These are phyloP conservation scores for Batkoa obscura DNA, from an alignment of 371 early-diverging fungal species.

Conservation along the genomic window DNA sequence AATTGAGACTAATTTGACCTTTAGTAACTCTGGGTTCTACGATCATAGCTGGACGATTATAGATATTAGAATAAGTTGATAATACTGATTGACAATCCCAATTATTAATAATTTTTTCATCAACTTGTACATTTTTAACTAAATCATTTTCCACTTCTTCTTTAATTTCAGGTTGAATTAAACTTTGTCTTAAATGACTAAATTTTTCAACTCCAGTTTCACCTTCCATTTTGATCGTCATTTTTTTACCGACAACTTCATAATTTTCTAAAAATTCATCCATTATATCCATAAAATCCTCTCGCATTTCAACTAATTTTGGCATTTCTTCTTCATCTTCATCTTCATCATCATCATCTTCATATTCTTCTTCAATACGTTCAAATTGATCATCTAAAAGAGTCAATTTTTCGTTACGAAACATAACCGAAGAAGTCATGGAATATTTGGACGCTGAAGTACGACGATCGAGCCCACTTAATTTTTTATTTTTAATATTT, in stretches of 20 bases:
- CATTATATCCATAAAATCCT: conserved; percentile 49
- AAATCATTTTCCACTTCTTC: conserved; percentile 12
- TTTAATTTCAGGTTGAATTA: conserved; percentile 16
- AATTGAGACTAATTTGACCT: conserved; percentile 32
- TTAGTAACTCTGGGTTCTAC: conserved; percentile 23
- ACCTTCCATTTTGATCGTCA: conserved; percentile 44
- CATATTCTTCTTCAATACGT: conserved; percentile 52
- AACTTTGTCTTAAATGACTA: conserved; percentile 41
- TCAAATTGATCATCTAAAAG: conserved; percentile 88
- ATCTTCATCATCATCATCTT: conserved; percentile 32
- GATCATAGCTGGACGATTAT: conserved; percentile 59
- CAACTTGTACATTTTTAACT: no score
- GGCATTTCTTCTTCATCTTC: conserved; percentile 34
- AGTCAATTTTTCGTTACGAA: conserved; percentile 68
- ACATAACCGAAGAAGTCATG: conserved; percentile 83
- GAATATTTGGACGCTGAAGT: conserved; percentile 39
- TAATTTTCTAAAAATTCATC: conserved; percentile 79
- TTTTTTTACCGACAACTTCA: conserved; percentile 54
- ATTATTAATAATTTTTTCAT: no score
- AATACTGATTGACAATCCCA: conserved; percentile 72
- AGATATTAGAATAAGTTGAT: conserved; percentile 64
- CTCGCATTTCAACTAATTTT: conserved; percentile 22
- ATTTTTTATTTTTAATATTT: conserved; percentile 10
- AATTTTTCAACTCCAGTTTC: conserved; percentile 36
- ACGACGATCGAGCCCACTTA: conserved; percentile 18